These are phyloP conservation scores for Trametes versicolor DNA, from an alignment of 1,284 basidiomycete species.

Conservation along the genomic window DNA sequence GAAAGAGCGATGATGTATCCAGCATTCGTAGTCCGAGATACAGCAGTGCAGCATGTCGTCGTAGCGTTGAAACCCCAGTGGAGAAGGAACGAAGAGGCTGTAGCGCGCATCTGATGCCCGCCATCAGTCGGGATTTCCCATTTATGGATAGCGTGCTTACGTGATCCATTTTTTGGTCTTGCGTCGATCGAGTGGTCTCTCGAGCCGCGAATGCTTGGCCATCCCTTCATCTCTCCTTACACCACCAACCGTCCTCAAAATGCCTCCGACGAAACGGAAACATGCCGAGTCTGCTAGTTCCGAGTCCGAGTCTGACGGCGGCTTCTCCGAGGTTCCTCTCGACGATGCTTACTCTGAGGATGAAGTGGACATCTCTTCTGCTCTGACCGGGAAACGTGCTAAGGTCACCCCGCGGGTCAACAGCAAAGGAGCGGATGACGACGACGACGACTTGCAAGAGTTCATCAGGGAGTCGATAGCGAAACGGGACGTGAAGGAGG, in stretches of 20 bases:
- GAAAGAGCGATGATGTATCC: too few relatives aligned
- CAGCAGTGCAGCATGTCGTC: too few relatives aligned
- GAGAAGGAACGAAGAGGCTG: neutral
- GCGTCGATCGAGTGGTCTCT: constrained; percentile 11
- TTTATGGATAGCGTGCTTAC: constrained; percentile 7
- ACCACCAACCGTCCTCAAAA: neutral
- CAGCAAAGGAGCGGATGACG: constrained; percentile 42
- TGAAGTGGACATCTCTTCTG: constrained; percentile 59
- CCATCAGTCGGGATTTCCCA: constrained; percentile 20
- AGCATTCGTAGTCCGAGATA: too few relatives aligned
- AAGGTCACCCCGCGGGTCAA: constrained; percentile 33
- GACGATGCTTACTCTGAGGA: constrained; percentile 45
- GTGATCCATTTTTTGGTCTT: constrained; percentile 26
- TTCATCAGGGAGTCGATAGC: constrained; percentile 73
- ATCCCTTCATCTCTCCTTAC: neutral
- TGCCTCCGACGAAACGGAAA: constrained; percentile 34
- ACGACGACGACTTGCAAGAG: constrained; percentile 66
- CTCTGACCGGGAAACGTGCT: constrained; percentile 51
- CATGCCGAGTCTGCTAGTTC: constrained; percentile 7
- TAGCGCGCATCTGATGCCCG: neutral
- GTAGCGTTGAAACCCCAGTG: too few relatives aligned
- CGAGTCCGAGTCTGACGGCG: constrained; percentile 10
- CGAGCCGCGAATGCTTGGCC: neutral
- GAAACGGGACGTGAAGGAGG: constrained; percentile 73
- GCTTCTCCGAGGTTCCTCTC: constrained; percentile 43